A percentile compares a stretch with the other conserved stretches of the same genome.
phyloP scores from a whole-genome alignment of 352 stramenopile genomes.

The Phytopythium montanum region DNA sequence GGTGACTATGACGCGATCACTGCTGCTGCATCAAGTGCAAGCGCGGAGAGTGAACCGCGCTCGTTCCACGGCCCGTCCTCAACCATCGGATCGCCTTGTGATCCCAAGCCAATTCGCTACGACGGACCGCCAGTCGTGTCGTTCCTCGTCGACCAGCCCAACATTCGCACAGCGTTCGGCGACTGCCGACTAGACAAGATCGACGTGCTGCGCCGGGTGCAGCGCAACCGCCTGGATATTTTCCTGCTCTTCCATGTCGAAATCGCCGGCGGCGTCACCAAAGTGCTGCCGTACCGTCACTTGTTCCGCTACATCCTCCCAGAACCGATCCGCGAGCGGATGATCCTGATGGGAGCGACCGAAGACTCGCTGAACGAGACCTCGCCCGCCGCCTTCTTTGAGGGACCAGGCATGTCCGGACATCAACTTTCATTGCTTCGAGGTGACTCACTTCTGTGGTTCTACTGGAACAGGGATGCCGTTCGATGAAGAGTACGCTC shows the following conservation, averaged over 20 bases:
- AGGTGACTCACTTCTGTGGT: neutral
- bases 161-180: conserved; percentile 71
- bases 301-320: conserved; percentile 80
- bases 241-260: conserved; percentile 80
- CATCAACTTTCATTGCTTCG: neutral
- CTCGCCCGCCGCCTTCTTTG: conserved; percentile 59
- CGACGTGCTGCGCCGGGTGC: conserved; percentile 61
- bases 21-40: neutral
- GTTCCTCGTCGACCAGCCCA: conserved; percentile 58
- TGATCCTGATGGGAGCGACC: conserved; percentile 63
- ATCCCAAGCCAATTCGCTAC: conserved; percentile 58
- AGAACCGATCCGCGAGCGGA: conserved; percentile 49
- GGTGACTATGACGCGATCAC: conserved; percentile 2
- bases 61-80: conserved; percentile 17
- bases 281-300: conserved; percentile 63
- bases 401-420: conserved; percentile 31
- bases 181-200: conserved; percentile 83
- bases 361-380: conserved; percentile 70
- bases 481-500: conserved; percentile 86
- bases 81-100: conserved; percentile 12
- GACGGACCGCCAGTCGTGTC: conserved; percentile 62
- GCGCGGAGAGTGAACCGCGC: conserved; percentile 9
- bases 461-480: conserved; percentile 36
- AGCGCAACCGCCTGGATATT: conserved; percentile 52
- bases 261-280: conserved; percentile 36